Evolutionary conservation across 176 grass and related monocot species (phyloP).

Genomic region (Raddia distichophylla): DNA sequence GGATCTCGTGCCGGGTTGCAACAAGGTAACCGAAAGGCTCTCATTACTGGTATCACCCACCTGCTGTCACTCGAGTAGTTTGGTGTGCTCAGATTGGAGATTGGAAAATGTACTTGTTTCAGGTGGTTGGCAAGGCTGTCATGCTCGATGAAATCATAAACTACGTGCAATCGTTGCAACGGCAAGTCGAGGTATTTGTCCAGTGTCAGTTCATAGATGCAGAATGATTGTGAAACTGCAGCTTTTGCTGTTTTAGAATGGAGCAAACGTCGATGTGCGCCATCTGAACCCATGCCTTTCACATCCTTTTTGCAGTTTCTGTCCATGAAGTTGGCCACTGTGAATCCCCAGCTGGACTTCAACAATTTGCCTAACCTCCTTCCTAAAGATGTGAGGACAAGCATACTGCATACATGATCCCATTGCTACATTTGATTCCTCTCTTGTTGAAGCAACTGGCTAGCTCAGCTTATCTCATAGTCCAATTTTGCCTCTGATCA

Average conservation of each 20-base stretch:
- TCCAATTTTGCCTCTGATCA: constrained; percentile 48
- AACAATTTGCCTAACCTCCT: constrained; percentile 87
- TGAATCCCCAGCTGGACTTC: constrained; percentile 97
- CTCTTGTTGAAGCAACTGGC: background rate
- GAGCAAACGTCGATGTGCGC: background rate
- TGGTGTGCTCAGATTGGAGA: constrained; percentile 48
- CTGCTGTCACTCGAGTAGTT: constrained; percentile 28
- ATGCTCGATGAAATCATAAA: constrained; percentile 99
- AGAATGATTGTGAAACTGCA: constrained; percentile 39
- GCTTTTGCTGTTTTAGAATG: constrained; percentile 32
- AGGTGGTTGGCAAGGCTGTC: constrained; percentile 97
- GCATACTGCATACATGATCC: constrained; percentile 31
- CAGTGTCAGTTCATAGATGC: constrained; percentile 27
- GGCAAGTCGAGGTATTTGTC: constrained; percentile 93
- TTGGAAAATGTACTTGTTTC: constrained; percentile 54
- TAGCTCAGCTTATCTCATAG: constrained; percentile 9
- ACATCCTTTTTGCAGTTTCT: constrained; percentile 76
- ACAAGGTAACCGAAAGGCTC: constrained; percentile 67
- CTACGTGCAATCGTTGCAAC: constrained; percentile 97
- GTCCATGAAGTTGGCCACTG: constrained; percentile 98
- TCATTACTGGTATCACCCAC: constrained; percentile 8
- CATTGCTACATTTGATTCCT: constrained; percentile 32
- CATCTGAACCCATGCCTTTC: constrained; percentile 47
- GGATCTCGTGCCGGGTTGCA: constrained; percentile 97
- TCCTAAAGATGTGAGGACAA: constrained; percentile 85